A percentile compares a stretch with the other conserved stretches of the same genome.
Evolutionary conservation across 1,139 yeast genomes (phyloP).

Genomic region (Meyerozyma smithsonii): DNA sequence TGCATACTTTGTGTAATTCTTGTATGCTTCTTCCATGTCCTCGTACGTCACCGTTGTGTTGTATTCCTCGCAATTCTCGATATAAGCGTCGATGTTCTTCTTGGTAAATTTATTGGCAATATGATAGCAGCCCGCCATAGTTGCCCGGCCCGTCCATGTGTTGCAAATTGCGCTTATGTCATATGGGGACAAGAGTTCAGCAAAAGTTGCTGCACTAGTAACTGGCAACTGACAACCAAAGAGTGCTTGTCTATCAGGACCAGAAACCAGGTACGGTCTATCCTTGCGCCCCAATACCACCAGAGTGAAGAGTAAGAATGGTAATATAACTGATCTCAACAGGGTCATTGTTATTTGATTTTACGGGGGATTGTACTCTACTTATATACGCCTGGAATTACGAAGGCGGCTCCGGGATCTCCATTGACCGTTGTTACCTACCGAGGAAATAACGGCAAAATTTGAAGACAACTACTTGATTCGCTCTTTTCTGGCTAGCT

Average conservation of each 20-base stretch:
- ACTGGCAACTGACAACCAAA: conserved; percentile 18
- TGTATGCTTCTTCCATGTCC: conserved; percentile 15
- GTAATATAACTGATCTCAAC: not conserved
- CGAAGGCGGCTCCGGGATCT: not conserved
- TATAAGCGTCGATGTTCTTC: not conserved
- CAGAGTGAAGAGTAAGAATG: not conserved
- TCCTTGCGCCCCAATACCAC: conserved; percentile 4
- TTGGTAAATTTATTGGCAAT: not conserved
- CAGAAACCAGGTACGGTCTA: conserved; percentile 10
- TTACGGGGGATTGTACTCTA: not conserved
- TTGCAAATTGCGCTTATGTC: conserved; percentile 11
- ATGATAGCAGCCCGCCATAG: conserved; percentile 15
- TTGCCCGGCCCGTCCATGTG: conserved; percentile 12
- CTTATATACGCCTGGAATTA: not conserved
- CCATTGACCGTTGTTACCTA: no score
- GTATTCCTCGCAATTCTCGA: conserved; percentile 11
- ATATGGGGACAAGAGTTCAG: conserved; percentile 7
- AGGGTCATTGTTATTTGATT: not conserved
- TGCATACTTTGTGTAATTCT: conserved; percentile 16
- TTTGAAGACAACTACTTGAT: not conserved
- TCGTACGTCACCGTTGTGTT: conserved; percentile 13
- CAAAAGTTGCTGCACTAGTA: conserved; percentile 12
- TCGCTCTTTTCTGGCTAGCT: not conserved
- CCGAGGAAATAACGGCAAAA: not conserved
- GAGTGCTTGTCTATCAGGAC: conserved; percentile 4